Base-by-base conservation (phyloP, 257 asterid genomes). In the Misopates orontium region DNA sequence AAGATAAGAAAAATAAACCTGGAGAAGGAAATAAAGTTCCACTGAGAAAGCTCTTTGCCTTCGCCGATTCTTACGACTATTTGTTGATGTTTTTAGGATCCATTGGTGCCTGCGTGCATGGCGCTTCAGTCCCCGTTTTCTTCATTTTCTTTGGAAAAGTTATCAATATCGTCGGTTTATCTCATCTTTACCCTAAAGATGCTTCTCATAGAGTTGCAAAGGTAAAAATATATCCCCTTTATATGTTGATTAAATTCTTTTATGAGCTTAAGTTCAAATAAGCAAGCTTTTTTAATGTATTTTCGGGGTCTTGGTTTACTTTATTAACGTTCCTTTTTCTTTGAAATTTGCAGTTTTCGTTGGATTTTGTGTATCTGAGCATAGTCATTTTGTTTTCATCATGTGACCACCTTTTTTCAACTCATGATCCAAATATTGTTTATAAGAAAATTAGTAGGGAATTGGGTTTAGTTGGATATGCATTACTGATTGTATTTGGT, bases 91-190 rank as follows among this genome's bases (percentile, higher is more conserved):
- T 81, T 59, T 32, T 80, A 5, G 99, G 99, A 11, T 86, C 89
- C 0, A 32, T 90, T 4, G 93, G 97, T 5, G 99, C 99, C 8
- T 90, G 95, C 52, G 79, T 86, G 61, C 99, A 94, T 51, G 99
- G 97, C 1, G 99, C 97, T 19, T 94, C 99, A 0, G 97, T 94
- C 2, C 99, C 99, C 0, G 89, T 94, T 36, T 94, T 94, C 95
- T 94, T 94, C 75, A 86, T 94, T 55, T 94, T 86, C 91, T 94
- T 90, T 25, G 97, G 96, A 0, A 86, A 94, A 47, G 45, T 94
- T 84, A 94, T 90, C 14, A 84, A 94, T 68, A 64, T 94, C 56
- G 84, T 91, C 44, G 99, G 99, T 4, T 24, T 83, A 59, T 96
- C 99, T 28, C 86, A 83, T 72, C 97, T 90, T 58, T 88, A 88